These are phyloP conservation scores for Apophysomyces elegans DNA, from an alignment of 371 early-diverging fungal species.

Conservation along the genomic window DNA sequence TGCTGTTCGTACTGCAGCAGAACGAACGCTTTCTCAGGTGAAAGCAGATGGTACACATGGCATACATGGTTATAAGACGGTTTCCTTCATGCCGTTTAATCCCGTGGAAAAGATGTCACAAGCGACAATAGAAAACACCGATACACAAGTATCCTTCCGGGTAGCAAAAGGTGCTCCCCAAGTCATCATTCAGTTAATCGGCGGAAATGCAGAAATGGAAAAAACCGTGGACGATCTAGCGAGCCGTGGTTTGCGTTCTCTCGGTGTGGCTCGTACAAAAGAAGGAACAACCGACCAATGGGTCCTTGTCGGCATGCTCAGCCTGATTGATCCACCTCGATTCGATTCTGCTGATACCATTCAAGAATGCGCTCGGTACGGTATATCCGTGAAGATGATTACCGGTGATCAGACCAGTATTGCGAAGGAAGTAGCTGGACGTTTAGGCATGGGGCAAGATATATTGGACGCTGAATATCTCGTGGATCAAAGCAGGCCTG, in stretches of 20 bases:
- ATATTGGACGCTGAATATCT: slow-evolving; percentile 71
- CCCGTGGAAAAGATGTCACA: slow-evolving; percentile 90
- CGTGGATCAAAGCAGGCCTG: slow-evolving; percentile 67
- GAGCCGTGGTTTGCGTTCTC: slow-evolving; percentile 76
- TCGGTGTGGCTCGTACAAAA: slow-evolving; percentile 84
- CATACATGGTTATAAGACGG: slow-evolving; percentile 86
- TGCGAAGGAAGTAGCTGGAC: slow-evolving; percentile 80
- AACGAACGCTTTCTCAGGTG: slow-evolving; percentile 73
- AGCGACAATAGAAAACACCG: slow-evolving; percentile 75
- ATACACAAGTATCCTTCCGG: slow-evolving; percentile 70
- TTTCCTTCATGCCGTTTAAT: slow-evolving; percentile 90
- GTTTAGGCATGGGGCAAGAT: slow-evolving; percentile 69
- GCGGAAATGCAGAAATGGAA: slow-evolving; percentile 79
- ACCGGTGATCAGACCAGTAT: slow-evolving; percentile 84
- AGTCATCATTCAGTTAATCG: slow-evolving; percentile 82
- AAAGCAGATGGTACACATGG: slow-evolving; percentile 43
- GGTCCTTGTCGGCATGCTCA: slow-evolving; percentile 74
- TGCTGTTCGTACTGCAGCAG: slow-evolving; percentile 85
- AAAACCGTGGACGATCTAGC: slow-evolving; percentile 83
- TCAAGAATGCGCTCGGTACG: slow-evolving; percentile 63
- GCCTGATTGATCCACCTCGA: slow-evolving; percentile 88
- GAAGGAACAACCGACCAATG: slow-evolving; percentile 66
- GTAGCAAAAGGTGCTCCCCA: slow-evolving; percentile 96
- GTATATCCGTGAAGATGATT: slow-evolving; percentile 81
- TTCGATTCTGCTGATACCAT: slow-evolving; percentile 72